A percentile compares a stretch with the other conserved stretches of the same genome.
These are phyloP conservation scores for Rhodotorula taiwanensis DNA, from an alignment of 768 basidiomycete species.

Conservation along the genomic window DNA sequence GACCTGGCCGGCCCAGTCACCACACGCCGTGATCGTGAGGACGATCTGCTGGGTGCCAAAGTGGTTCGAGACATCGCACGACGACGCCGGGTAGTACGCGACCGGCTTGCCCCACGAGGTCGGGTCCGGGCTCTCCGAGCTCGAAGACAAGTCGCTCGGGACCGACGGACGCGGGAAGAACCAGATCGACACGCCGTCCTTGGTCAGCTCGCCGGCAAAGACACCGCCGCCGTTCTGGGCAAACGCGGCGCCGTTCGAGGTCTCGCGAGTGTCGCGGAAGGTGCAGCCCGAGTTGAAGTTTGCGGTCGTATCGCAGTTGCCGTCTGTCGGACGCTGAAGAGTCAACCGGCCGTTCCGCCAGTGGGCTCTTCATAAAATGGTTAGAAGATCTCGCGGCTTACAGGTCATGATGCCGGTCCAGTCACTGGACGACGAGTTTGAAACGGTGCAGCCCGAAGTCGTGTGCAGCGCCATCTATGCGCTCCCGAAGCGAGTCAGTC, in stretches of 20 bases:
- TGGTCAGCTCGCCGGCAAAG: conserved; percentile 48
- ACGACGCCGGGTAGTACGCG: conserved; percentile 53
- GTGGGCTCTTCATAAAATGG: too few relatives aligned
- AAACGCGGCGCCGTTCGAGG: conserved; percentile 49
- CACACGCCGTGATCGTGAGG: conserved; percentile 34
- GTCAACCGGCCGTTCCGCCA: too few relatives aligned
- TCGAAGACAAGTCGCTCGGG: conserved; percentile 10
- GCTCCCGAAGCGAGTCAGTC: neutral
- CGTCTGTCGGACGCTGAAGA: neutral
- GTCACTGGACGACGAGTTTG: conserved; percentile 30
- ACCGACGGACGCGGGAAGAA: conserved; percentile 50
- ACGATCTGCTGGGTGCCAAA: conserved; percentile 44
- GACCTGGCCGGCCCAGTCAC: conserved; percentile 43
- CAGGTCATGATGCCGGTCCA: conserved; percentile 4
- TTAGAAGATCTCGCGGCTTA: neutral
- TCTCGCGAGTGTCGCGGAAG: conserved; percentile 20
- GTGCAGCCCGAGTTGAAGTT: conserved; percentile 26
- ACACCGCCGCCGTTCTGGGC: conserved; percentile 51
- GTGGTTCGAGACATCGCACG: conserved; percentile 41
- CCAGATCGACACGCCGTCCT: conserved; percentile 52
- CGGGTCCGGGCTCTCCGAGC: conserved; percentile 48
- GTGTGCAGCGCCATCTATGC: conserved; percentile 57
- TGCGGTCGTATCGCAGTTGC: conserved; percentile 14
- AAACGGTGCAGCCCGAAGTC: conserved; percentile 45
- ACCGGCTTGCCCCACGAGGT: conserved; percentile 53